These are phyloP conservation scores for Exobasidium rhododendri DNA, from an alignment of 1,284 basidiomycete genomes.

Conservation along the genomic window DNA sequence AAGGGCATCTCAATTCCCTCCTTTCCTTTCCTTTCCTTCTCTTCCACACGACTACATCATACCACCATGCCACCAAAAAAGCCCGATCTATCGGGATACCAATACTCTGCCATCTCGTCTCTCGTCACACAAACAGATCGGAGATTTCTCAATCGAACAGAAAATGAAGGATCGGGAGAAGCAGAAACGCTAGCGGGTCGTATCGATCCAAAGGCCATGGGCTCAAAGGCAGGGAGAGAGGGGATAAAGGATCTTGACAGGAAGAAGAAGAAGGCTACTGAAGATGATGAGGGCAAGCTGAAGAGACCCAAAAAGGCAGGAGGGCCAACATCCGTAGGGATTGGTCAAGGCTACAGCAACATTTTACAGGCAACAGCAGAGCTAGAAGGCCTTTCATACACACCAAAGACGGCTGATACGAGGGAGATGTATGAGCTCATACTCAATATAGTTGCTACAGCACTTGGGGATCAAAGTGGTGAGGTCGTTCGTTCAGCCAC, in stretches of 20 bases:
- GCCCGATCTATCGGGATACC: conserved; percentile 52
- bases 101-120: conserved; percentile 52
- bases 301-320: conserved; percentile 20
- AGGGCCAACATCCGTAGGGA: conserved; percentile 11
- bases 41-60: neutral
- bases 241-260: conserved; percentile 89
- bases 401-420: conserved; percentile 88
- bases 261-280: conserved; percentile 66
- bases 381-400: conserved; percentile 86
- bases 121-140: conserved; percentile 50
- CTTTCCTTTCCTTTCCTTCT: too few relatives aligned
- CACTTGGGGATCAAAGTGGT: conserved; percentile 87
- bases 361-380: conserved; percentile 65
- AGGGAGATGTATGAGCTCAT: conserved; percentile 92
- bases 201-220: conserved; percentile 90
- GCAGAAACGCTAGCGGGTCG: conserved; percentile 87
- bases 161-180: conserved; percentile 83
- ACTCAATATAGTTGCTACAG: conserved; percentile 65
- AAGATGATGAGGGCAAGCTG: conserved; percentile 32
- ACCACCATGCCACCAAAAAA: conserved; percentile 48
- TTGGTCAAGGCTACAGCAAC: conserved; percentile 34
- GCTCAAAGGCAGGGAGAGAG: conserved; percentile 77
- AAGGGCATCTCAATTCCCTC: too few relatives aligned
- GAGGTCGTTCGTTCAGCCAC: conserved; percentile 93
- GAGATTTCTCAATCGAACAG: conserved; percentile 26